Conservation (phyloP, 345 rosid genomes). For the Cardamine chenopodiifolia region DNA sequence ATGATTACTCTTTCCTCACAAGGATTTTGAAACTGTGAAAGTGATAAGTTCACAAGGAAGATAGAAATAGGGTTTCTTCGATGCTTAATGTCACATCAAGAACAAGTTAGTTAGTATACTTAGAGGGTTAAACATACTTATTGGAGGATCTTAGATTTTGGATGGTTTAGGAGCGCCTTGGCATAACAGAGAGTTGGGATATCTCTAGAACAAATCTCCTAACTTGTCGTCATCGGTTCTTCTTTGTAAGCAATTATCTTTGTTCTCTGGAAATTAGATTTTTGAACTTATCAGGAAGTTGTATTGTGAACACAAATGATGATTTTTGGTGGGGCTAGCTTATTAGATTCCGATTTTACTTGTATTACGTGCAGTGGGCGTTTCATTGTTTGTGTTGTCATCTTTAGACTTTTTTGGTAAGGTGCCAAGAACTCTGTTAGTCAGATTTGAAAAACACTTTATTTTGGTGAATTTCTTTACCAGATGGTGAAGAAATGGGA, state of each 20-base stretch:
- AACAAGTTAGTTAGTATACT: slow-evolving; percentile 4
- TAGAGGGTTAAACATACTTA: not conserved
- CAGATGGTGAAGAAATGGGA: slow-evolving; percentile 52
- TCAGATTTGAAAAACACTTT: not conserved
- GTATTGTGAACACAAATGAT: not conserved
- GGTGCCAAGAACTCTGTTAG: not conserved
- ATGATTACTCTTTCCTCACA: not conserved
- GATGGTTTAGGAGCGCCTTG: not conserved
- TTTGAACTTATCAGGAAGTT: not conserved
- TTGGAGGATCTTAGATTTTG: not conserved
- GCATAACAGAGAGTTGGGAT: not conserved
- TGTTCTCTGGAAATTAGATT: not conserved
- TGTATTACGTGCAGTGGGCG: not conserved
- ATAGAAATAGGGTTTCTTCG: not conserved
- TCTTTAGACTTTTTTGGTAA: not conserved
- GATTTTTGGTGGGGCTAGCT: not conserved
- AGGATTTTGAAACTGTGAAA: not conserved
- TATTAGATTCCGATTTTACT: not conserved
- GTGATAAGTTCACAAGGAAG: not conserved
- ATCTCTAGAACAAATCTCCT: not conserved
- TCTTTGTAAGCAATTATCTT: not conserved
- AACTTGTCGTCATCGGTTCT: not conserved
- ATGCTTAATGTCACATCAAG: slow-evolving; percentile 2
- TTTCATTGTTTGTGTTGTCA: slow-evolving; percentile 5
- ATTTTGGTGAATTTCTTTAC: slow-evolving; percentile 27